phyloP scores from a whole-genome alignment of 495 filamentous ascomycete genomes.

The Rhypophila decipiens region DNA sequence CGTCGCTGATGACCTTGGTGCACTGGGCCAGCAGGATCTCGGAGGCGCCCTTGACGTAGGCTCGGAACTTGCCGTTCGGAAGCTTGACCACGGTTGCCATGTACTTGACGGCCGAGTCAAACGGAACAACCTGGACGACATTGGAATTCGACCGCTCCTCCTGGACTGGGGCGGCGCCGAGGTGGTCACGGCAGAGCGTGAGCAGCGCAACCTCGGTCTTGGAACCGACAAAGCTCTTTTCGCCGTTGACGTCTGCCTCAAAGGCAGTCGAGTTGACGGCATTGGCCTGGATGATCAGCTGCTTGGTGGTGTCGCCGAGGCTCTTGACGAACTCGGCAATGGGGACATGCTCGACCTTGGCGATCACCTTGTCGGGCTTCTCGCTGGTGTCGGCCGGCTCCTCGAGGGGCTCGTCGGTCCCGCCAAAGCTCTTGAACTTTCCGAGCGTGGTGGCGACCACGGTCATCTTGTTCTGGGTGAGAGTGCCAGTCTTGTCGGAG shows the following conservation, averaged over 20 bases:
- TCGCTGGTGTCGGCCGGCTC: no score
- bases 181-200: conserved; percentile 62
- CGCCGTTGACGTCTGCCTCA: conserved; percentile 73
- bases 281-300: conserved; percentile 65
- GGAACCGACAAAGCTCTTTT: conserved; percentile 70
- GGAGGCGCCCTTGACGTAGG: conserved; percentile 81
- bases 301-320: conserved; percentile 53
- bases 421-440: conserved; percentile 58
- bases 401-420: conserved; percentile 25
- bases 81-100: conserved; percentile 74
- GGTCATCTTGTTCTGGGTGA: conserved; percentile 92
- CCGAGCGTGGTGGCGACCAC: conserved; percentile 76
- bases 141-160: conserved; percentile 66
- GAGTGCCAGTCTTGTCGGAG: conserved; percentile 93
- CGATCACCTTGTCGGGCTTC: conserved; percentile 24
- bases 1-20: conserved; percentile 60
- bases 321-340: conserved; percentile 28
- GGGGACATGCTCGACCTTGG: conserved; percentile 25
- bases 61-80: conserved; percentile 56
- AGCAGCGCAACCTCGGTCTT: conserved; percentile 86
- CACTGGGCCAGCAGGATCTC: conserved; percentile 75
- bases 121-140: conserved; percentile 70
- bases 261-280: conserved; percentile 85
- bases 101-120: conserved; percentile 80
- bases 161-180: conserved; percentile 63